phyloP scores from a whole-genome alignment of 306 rosid genomes.

The Notholithocarpus densiflorus region DNA sequence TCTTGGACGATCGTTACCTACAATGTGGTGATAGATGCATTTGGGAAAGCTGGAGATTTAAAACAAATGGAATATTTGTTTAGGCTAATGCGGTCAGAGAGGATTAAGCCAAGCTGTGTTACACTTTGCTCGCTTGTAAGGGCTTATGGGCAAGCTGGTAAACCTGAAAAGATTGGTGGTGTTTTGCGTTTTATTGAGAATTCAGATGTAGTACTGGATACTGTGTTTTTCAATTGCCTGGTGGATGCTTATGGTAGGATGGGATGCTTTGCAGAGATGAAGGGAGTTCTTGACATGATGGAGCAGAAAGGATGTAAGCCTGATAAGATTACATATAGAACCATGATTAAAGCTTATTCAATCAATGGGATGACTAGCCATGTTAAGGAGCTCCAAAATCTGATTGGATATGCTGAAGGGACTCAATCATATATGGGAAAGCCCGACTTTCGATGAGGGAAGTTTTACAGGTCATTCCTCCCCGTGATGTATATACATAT shows the following conservation, averaged over 20 bases:
- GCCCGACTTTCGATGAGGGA: slow-evolving; percentile 60
- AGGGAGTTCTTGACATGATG: slow-evolving; percentile 72
- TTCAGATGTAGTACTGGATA: slow-evolving; percentile 66
- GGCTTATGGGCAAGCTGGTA: slow-evolving; percentile 79
- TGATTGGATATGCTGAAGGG: slow-evolving; percentile 40
- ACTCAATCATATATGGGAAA: slow-evolving; percentile 40
- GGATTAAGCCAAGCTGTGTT: slow-evolving; percentile 89
- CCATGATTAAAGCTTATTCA: slow-evolving; percentile 84
- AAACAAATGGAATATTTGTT: slow-evolving; percentile 91
- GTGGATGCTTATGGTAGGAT: slow-evolving; percentile 81
- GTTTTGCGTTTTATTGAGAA: slow-evolving; percentile 71
- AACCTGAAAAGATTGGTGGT: slow-evolving; percentile 63
- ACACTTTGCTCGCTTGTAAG: slow-evolving; percentile 82
- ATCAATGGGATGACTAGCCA: slow-evolving; percentile 63
- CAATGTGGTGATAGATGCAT: slow-evolving; percentile 86
- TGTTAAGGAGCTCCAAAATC: slow-evolving; percentile 60
- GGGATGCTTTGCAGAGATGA: slow-evolving; percentile 76
- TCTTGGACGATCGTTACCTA: slow-evolving; percentile 90
- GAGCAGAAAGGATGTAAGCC: slow-evolving; percentile 71
- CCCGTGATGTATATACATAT: neutral
- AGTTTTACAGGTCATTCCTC: neutral
- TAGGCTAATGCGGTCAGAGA: slow-evolving; percentile 84
- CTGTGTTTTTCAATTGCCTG: slow-evolving; percentile 77
- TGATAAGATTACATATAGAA: slow-evolving; percentile 77
- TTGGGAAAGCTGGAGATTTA: slow-evolving; percentile 90